Percentiles rank a stretch among this genome's conserved stretches.
These are phyloP conservation scores for Penicillium fimorum DNA, from an alignment of 495 filamentous ascomycete species.

Conservation along the genomic window DNA sequence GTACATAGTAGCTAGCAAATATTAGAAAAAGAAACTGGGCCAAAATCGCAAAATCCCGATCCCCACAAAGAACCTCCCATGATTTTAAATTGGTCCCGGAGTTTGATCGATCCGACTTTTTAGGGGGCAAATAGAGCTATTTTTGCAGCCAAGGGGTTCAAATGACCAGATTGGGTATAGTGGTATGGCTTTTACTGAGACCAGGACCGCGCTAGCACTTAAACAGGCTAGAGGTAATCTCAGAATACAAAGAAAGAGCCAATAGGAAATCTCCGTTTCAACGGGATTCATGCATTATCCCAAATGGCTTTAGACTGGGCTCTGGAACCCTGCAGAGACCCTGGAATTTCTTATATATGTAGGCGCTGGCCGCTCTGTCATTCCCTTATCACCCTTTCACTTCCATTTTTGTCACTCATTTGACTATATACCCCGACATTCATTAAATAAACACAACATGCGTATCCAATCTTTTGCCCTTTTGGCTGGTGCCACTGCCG, in stretches of 20 bases:
- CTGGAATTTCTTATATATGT: too few species aligned
- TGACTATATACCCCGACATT: neutral
- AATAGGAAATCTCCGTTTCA: neutral
- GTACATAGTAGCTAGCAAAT: too few species aligned
- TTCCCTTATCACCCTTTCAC: too few species aligned
- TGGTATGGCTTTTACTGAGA: neutral
- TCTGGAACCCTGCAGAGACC: neutral
- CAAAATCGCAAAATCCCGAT: too few species aligned
- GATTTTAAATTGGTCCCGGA: neutral
- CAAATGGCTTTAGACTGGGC: neutral
- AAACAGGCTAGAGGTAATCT: neutral
- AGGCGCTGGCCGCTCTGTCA: too few species aligned
- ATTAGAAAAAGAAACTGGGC: too few species aligned
- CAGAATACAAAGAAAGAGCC: neutral
- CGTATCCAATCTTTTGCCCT: slow-evolving; percentile 16
- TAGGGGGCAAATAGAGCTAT: neutral
- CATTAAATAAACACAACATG: slow-evolving; percentile 8
- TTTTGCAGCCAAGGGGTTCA: neutral
- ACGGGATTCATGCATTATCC: neutral
- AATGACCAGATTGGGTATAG: neutral
- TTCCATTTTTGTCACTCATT: neutral
- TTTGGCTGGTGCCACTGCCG: slow-evolving; percentile 13
- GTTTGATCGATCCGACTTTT: neutral
- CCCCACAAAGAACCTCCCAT: too few species aligned
- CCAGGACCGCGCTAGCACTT: neutral